Evolutionary conservation across 2,329 filamentous ascomycete species (phyloP).

Genomic region (Chlorencoelia australis): DNA sequence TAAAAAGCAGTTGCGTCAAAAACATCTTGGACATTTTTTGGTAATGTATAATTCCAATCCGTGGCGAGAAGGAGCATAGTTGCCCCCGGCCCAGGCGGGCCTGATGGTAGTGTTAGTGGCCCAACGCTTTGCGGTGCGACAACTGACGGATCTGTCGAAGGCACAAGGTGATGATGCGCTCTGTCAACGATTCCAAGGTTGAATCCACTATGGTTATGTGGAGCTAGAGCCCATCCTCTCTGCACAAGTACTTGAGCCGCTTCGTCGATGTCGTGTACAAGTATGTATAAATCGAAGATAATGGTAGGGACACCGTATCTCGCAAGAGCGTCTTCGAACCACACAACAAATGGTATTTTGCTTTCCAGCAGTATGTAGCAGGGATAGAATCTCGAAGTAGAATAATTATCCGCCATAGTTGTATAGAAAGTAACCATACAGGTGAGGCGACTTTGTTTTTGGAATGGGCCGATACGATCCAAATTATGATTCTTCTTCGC

Average conservation of each 20-base stretch:
- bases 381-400: constrained; percentile 8
- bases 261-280: constrained; percentile 16
- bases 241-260: constrained; percentile 11
- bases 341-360: constrained; percentile 9
- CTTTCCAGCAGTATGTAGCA: constrained; percentile 9
- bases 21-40: not conserved
- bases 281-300: constrained; percentile 18
- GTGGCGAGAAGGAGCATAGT: constrained; percentile 7
- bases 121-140: not conserved
- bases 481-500: no score
- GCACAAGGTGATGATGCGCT: constrained; percentile 5
- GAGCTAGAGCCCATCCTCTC: constrained; percentile 9
- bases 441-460: no score
- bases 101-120: constrained; percentile 1
- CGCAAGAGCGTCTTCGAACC: constrained; percentile 17
- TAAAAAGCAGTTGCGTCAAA: no score
- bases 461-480: no score
- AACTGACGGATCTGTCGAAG: not conserved
- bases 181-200: not conserved
- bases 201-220: not conserved
- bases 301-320: constrained; percentile 19
- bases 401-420: no score
- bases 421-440: no score
- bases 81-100: constrained; percentile 1
- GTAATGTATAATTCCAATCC: constrained; percentile 7